These are phyloP conservation scores for Debaryomyces sp. DNA, from an alignment of 1,139 yeast species.

Conservation along the genomic window DNA sequence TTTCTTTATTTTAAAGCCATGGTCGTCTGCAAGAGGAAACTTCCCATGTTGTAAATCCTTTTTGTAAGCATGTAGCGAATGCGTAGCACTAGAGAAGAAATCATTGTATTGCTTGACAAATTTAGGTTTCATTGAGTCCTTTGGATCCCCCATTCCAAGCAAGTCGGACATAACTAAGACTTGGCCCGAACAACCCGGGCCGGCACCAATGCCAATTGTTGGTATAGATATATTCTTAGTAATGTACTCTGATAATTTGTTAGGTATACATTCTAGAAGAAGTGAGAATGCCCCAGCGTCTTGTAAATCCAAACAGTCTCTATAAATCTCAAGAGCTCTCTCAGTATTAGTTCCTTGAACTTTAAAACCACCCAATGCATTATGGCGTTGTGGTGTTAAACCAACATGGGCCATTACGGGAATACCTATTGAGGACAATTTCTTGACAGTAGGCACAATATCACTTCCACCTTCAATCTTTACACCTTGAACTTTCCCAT, in stretches of 20 bases:
- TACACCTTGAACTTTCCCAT: constrained; percentile 71
- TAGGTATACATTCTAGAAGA: constrained; percentile 87
- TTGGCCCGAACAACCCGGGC: constrained; percentile 82
- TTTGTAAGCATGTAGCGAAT: constrained; percentile 56
- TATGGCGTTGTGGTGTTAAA: constrained; percentile 84
- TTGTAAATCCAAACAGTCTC: constrained; percentile 72
- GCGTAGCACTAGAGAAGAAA: constrained; percentile 51
- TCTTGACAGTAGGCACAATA: constrained; percentile 45
- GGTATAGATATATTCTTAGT: constrained; percentile 68
- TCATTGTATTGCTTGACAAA: constrained; percentile 75
- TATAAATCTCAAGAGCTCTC: constrained; percentile 59
- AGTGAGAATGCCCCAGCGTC: constrained; percentile 77
- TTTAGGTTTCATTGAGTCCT: constrained; percentile 54
- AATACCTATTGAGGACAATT: constrained; percentile 67
- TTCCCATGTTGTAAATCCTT: constrained; percentile 53
- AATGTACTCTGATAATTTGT: constrained; percentile 64
- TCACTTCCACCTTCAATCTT: constrained; percentile 85
- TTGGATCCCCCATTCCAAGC: constrained; percentile 70
- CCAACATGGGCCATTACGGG: constrained; percentile 95
- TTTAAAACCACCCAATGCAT: constrained; percentile 82
- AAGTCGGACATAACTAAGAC: constrained; percentile 86
- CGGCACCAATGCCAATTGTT: constrained; percentile 96
- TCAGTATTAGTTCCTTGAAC: constrained; percentile 72
- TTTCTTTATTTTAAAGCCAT: constrained; percentile 72
- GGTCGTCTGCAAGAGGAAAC: constrained; percentile 66